phyloP scores from a whole-genome alignment of 192 early-diverging fungal genomes.

The Geosiphon pyriformis region DNA sequence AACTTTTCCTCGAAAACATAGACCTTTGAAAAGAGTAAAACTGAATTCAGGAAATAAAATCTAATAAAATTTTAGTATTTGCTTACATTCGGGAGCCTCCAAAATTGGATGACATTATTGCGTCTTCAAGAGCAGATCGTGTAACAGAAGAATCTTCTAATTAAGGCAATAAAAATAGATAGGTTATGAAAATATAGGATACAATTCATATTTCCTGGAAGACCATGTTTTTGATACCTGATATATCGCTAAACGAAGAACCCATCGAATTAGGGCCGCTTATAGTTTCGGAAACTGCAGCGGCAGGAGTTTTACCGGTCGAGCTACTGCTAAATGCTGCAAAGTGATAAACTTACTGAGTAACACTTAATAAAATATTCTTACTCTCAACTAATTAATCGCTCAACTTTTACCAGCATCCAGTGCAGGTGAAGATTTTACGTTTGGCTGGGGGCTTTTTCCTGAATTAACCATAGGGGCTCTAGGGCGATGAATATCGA shows the following conservation, averaged over 20 bases:
- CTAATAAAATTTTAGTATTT: background rate
- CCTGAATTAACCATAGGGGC: background rate
- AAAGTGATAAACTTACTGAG: slow-evolving; percentile 6
- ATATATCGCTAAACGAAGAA: slow-evolving; percentile 18
- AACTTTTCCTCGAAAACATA: slow-evolving; percentile 14
- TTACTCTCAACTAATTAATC: too few species aligned
- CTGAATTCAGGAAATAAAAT: background rate
- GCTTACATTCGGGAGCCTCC: slow-evolving; percentile 50
- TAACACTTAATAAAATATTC: background rate
- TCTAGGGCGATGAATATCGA: background rate
- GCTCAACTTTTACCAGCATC: background rate
- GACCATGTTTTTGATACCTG: background rate
- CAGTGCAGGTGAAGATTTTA: background rate
- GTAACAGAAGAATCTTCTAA: slow-evolving; percentile 48
- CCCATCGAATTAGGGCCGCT: slow-evolving; percentile 1
- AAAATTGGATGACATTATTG: slow-evolving; percentile 42
- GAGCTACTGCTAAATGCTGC: background rate
- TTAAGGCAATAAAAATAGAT: background rate
- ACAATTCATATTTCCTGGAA: background rate
- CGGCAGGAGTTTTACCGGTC: background rate
- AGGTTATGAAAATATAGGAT: background rate
- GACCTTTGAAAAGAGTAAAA: background rate
- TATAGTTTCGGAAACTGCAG: background rate
- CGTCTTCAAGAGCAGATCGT: slow-evolving; percentile 49
- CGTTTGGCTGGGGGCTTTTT: background rate